A percentile compares a stretch with the other conserved stretches of the same genome.
phyloP scores from a whole-genome alignment of 176 grass and related monocot genomes.

The Paspalum vaginatum region DNA sequence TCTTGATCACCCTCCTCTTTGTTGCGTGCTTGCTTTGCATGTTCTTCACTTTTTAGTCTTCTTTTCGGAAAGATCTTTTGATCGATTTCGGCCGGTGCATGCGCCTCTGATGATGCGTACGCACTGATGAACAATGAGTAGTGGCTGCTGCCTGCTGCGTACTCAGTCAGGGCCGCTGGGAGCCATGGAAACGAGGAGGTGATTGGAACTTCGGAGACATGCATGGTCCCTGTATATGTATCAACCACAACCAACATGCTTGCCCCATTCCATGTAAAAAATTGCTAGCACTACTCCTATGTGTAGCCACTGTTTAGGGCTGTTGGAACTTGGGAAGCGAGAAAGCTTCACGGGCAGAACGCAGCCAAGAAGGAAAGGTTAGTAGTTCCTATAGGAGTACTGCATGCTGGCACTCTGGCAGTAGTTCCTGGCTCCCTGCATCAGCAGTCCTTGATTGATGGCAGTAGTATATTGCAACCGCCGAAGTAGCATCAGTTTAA shows the following conservation, averaged over 20 bases:
- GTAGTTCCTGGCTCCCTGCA: no score
- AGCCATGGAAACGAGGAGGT: not conserved
- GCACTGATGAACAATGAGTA: not conserved
- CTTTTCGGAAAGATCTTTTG: constrained; percentile 21
- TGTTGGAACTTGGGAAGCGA: not conserved
- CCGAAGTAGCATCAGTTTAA: no score
- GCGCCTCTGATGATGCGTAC: not conserved
- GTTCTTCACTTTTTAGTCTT: constrained; percentile 10
- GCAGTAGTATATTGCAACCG: no score
- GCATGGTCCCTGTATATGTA: not conserved
- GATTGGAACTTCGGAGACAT: not conserved
- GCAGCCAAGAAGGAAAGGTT: not conserved
- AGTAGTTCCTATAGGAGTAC: no score
- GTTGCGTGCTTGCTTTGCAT: not conserved
- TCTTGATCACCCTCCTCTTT: constrained; percentile 20
- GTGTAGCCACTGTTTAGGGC: no score
- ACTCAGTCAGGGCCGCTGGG: not conserved
- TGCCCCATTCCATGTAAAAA: not conserved
- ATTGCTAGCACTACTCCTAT: not conserved
- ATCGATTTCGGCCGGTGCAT: constrained; percentile 3
- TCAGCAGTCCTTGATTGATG: no score
- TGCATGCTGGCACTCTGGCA: no score
- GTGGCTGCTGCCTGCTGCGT: not conserved
- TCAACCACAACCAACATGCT: not conserved
- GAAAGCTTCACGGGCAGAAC: constrained; percentile 9